Evolutionary conservation across 441 rosid species (phyloP).

Genomic region (Viola pubescens): DNA sequence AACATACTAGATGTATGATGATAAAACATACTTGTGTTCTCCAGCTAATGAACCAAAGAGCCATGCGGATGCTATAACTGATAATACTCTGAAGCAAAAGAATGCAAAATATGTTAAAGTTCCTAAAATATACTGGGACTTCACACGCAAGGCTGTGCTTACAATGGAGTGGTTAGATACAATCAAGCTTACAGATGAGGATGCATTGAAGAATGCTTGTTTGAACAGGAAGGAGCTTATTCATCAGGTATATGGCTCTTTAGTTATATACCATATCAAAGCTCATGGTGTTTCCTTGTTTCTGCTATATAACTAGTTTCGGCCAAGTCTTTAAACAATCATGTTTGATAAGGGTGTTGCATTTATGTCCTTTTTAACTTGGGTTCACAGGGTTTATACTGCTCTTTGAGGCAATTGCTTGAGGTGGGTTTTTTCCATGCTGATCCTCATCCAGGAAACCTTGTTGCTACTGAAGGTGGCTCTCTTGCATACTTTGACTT

Average conservation of each 20-base stretch:
- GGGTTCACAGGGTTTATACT: constrained; percentile 66
- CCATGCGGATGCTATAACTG: constrained; percentile 26
- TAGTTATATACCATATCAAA: constrained; percentile 5
- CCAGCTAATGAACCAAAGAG: constrained; percentile 37
- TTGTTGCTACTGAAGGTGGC: constrained; percentile 69
- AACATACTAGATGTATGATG: constrained; percentile 6
- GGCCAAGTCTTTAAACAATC: not conserved
- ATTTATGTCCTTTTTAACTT: constrained; percentile 11
- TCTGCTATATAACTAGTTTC: constrained; percentile 4
- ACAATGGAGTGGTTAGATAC: constrained; percentile 99
- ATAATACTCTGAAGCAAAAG: constrained; percentile 26
- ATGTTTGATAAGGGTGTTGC: not conserved
- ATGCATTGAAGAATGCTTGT: constrained; percentile 45
- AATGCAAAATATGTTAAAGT: constrained; percentile 56
- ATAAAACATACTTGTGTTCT: constrained; percentile 11
- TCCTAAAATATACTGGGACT: constrained; percentile 89
- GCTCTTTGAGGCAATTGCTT: constrained; percentile 93
- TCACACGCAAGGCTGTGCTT: constrained; percentile 74
- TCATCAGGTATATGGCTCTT: constrained; percentile 54
- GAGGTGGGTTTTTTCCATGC: constrained; percentile 99
- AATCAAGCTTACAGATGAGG: constrained; percentile 87
- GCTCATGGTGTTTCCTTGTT: constrained; percentile 4
- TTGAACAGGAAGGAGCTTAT: constrained; percentile 72
- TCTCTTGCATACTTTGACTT: constrained; percentile 92
- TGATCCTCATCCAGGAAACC: constrained; percentile 99